These are phyloP conservation scores for Colletotrichum lentis DNA, from an alignment of 2,329 filamentous ascomycete species.

Conservation along the genomic window DNA sequence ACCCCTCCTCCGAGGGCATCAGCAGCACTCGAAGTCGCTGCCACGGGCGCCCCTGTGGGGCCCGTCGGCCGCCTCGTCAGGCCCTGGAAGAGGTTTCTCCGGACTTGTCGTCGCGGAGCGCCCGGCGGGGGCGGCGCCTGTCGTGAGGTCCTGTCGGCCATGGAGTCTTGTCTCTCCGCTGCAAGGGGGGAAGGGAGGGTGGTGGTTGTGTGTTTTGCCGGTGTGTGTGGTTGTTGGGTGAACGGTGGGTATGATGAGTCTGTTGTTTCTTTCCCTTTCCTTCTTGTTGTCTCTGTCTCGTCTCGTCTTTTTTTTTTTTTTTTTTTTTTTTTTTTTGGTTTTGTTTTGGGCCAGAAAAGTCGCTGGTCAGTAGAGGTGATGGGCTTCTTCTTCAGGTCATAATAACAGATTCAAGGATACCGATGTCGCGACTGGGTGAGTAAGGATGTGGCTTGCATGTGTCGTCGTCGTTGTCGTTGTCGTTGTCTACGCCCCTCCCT, in stretches of 20 bases:
- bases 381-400: not conserved
- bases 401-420: conserved; percentile 1
- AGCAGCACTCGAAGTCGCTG: conserved; percentile 25
- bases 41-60: conserved; percentile 28
- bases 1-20: conserved; percentile 38
- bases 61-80: conserved; percentile 65
- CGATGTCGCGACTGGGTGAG: not conserved
- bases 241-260: not conserved
- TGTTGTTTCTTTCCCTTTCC: not conserved
- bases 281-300: not conserved
- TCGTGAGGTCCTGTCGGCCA: conserved; percentile 33
- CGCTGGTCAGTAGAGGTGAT: not conserved
- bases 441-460: conserved; percentile 14
- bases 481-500: not conserved
- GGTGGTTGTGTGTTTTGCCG: not conserved
- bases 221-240: not conserved
- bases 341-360: not conserved
- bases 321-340: no score
- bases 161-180: not conserved
- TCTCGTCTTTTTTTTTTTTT: not conserved
- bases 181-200: not conserved
- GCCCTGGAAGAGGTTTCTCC: conserved; percentile 67
- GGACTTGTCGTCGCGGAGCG: conserved; percentile 45
- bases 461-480: not conserved
- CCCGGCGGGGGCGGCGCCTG: conserved; percentile 18